Evolutionary conservation across 129 eudicot species (phyloP).

Genomic region (carrot (Daucus carota)): DNA sequence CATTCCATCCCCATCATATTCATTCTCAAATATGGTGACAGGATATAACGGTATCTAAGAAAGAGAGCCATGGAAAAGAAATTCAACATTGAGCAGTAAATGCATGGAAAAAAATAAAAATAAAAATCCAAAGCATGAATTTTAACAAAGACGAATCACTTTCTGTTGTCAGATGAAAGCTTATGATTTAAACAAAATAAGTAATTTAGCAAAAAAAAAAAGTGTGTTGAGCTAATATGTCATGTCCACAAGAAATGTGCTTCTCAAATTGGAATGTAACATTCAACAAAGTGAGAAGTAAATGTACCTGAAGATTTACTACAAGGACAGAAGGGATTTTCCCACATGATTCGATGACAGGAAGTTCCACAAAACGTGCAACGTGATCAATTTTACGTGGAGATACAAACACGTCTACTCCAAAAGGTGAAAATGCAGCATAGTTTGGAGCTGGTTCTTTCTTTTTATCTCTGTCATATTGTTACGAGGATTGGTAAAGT

Average conservation of each 20-base stretch:
- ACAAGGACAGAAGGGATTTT: constrained; percentile 76
- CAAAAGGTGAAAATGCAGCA: constrained; percentile 84
- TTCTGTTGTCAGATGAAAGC: not conserved
- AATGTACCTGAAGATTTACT: constrained; percentile 82
- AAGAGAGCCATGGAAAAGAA: not conserved
- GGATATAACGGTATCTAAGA: constrained; percentile 85
- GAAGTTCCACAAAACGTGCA: constrained; percentile 88
- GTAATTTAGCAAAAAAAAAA: no score
- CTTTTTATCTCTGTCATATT: constrained; percentile 78
- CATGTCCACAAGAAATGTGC: not conserved
- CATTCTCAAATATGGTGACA: constrained; percentile 65
- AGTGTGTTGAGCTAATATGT: not conserved
- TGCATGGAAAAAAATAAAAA: not conserved
- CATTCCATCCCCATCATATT: constrained; percentile 89
- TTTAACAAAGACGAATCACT: not conserved
- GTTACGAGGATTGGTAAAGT: not conserved
- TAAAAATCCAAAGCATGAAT: not conserved
- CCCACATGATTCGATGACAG: constrained; percentile 50
- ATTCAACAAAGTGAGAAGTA: not conserved
- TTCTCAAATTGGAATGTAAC: not conserved
- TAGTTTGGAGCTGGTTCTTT: constrained; percentile 64
- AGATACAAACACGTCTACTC: constrained; percentile 77
- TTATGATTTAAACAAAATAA: not conserved
- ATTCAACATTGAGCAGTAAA: not conserved
- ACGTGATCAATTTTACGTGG: constrained; percentile 76